Conservation (phyloP, 208 protist species). For the Leishmania major region DNA sequence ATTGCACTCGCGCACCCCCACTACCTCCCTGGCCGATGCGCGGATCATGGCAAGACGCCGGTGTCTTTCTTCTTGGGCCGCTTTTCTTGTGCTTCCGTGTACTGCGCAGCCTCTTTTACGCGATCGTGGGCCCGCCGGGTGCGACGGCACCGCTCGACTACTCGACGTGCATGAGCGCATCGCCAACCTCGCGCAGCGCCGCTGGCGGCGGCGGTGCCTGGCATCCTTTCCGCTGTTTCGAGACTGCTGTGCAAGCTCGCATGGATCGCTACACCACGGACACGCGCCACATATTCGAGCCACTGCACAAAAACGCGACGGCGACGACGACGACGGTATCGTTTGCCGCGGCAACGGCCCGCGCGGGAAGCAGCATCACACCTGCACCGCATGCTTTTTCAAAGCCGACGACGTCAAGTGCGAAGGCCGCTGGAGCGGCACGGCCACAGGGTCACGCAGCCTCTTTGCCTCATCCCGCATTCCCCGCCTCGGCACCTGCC, state of each 20-base stretch:
- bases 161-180: neutral
- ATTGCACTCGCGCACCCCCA: neutral
- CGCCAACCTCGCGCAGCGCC: neutral
- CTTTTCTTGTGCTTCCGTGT: neutral
- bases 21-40: neutral
- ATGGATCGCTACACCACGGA: slow-evolving; percentile 15
- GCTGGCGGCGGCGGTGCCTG: neutral
- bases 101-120: neutral
- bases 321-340: slow-evolving; percentile 4
- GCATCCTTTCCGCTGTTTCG: neutral
- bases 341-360: neutral
- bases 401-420: neutral
- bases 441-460: neutral
- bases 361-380: neutral
- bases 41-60: neutral
- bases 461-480: neutral
- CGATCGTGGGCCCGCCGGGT: neutral
- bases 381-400: neutral
- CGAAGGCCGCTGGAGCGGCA: neutral
- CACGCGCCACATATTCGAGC: slow-evolving; percentile 18
- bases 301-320: neutral
- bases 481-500: neutral
- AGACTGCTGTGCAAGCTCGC: neutral
- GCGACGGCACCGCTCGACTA: neutral
- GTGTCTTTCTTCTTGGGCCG: neutral